phyloP scores from a whole-genome alignment of 805 yeast genomes.

The Candida ovalis region DNA sequence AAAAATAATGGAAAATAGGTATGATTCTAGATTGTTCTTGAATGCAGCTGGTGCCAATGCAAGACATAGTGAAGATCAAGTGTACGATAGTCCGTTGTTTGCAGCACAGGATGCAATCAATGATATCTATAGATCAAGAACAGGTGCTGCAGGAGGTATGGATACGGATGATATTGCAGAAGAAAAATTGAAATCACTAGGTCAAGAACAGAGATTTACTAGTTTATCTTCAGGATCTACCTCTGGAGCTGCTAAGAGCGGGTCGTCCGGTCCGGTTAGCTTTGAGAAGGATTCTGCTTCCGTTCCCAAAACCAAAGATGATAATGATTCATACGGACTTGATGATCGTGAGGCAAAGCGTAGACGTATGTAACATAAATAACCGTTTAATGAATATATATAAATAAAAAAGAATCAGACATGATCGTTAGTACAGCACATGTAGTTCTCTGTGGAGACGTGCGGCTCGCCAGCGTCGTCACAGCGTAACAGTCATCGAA shows the following conservation, averaged over 20 bases:
- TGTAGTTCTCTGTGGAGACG: too few relatives aligned
- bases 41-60: slow-evolving; percentile 39
- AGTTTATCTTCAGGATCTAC: slow-evolving; percentile 10
- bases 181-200: slow-evolving; percentile 6
- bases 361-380: neutral
- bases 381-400: neutral
- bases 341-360: neutral
- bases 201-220: slow-evolving; percentile 12
- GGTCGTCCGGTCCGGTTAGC: slow-evolving; percentile 20
- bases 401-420: neutral
- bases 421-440: too few relatives aligned
- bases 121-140: slow-evolving; percentile 44
- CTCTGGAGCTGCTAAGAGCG: slow-evolving; percentile 1
- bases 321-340: neutral
- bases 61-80: slow-evolving; percentile 40
- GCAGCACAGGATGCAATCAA: slow-evolving; percentile 47
- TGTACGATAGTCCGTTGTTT: slow-evolving; percentile 59
- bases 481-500: too few relatives aligned
- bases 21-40: slow-evolving; percentile 57
- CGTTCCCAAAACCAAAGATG: neutral
- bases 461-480: too few relatives aligned
- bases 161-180: slow-evolving; percentile 19
- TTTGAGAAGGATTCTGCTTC: slow-evolving; percentile 23
- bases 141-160: slow-evolving; percentile 19
- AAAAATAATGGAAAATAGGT: slow-evolving; percentile 37